Evolutionary conservation across 164 flowering plant species (phyloP), one percentile per base, ranked within the genome.

Genomic region (Chloranthus sessilifolius): DNA sequence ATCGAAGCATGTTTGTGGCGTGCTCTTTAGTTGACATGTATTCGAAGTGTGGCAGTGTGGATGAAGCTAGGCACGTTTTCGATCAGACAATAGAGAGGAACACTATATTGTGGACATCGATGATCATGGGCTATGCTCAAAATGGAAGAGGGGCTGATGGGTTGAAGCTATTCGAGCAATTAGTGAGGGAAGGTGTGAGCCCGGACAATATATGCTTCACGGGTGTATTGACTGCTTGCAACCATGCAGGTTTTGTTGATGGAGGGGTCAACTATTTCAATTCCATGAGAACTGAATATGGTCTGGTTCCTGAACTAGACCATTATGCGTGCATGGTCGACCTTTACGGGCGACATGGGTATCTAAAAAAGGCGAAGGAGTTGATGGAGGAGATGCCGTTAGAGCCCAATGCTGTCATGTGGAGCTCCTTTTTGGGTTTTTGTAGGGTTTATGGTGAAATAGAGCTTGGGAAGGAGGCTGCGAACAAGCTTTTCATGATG

Each of bases 301-400:
- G 67, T 17, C 40, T 79, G 56, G 47, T 49, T 60, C 81, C 81
- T 39, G 60, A 64, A 46, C 35, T 72, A 11, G 74, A 76, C 42
- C 80, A 79, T 27, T 76, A 71, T 38, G 76, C 79, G 3, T 69
- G 75, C 65, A 48, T 79, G 62, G 46, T 74, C 29, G 81, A 76
- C 52, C 79, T 76, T 24, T 65, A 70, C 63, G 75, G 76, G 5
- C 59, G 74, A 40, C 62, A 52, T 44, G 78, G 85, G 48, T 66
- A 52, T 29, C 35, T 79, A 38, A 70, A 30, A 17, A 68, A 74
- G 50, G 80, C 78, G 20, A 74, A 67, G 58, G 59, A 66, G 50
- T 37, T 74, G 61, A 72, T 79, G 65, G 69, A 62, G 41, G 61
- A 58, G 42, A 79, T 76, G 75, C 79, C 77, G 7, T 64, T 35